Evolutionary conservation across 345 rosid species (phyloP).

Genomic region (Gossypium anomalum): DNA sequence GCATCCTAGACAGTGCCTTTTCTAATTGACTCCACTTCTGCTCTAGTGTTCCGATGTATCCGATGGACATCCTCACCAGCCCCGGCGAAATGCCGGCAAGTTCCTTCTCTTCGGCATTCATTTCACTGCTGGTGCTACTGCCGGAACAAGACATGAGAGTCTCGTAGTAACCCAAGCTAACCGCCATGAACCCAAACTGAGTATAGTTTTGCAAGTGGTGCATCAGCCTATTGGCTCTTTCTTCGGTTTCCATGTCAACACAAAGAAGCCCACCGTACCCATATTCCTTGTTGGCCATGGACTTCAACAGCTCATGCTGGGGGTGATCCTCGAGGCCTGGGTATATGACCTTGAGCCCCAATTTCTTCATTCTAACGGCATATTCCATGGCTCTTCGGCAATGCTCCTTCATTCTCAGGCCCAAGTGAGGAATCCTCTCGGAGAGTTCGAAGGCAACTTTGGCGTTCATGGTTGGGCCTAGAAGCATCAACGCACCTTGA

Average conservation of each 20-base stretch:
- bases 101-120: slow-evolving; percentile 60
- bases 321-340: slow-evolving; percentile 88
- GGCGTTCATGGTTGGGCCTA: slow-evolving; percentile 97
- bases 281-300: slow-evolving; percentile 59
- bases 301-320: slow-evolving; percentile 57
- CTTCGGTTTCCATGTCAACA: slow-evolving; percentile 84
- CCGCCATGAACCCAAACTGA: slow-evolving; percentile 95
- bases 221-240: slow-evolving; percentile 77
- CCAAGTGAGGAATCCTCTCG: slow-evolving; percentile 79
- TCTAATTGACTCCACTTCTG: slow-evolving; percentile 89
- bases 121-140: slow-evolving; percentile 88
- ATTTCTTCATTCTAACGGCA: slow-evolving; percentile 61
- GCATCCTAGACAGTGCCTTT: slow-evolving; percentile 63
- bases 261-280: slow-evolving; percentile 86
- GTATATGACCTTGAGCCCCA: slow-evolving; percentile 73
- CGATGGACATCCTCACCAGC: slow-evolving; percentile 79
- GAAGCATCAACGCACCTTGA: slow-evolving; percentile 80
- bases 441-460: slow-evolving; percentile 88
- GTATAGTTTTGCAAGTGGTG: slow-evolving; percentile 62
- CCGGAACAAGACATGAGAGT: slow-evolving; percentile 93
- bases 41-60: slow-evolving; percentile 78
- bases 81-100: slow-evolving; percentile 94
- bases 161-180: slow-evolving; percentile 91
- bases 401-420: slow-evolving; percentile 86
- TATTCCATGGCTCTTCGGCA: slow-evolving; percentile 60